These are phyloP conservation scores for Calocybe cyanea DNA, from an alignment of 768 basidiomycete genomes.

Conservation along the genomic window DNA sequence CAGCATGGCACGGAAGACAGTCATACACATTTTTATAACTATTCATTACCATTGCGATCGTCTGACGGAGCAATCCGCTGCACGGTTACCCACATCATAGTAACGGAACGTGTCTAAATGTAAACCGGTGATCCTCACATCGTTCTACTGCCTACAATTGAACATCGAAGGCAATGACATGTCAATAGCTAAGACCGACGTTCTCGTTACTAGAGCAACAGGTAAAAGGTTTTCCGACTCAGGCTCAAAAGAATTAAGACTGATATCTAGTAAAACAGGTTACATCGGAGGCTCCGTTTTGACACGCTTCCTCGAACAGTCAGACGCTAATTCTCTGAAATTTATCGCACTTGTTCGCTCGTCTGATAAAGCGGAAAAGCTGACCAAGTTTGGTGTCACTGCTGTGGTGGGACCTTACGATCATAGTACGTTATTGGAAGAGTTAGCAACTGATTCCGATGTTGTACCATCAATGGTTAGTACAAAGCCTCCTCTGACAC, in stretches of 20 bases:
- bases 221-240: not conserved
- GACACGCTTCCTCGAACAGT: conserved; percentile 32
- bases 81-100: no score
- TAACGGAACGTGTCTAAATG: no score
- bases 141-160: no score
- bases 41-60: no score
- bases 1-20: no score
- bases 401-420: conserved; percentile 40
- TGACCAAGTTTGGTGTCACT: conserved; percentile 32
- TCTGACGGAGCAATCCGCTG: no score
- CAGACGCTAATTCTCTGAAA: conserved; percentile 28
- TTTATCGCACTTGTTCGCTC: conserved; percentile 43
- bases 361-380: conserved; percentile 38
- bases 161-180: no score
- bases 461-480: conserved; percentile 9
- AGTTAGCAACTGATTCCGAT: conserved; percentile 35
- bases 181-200: not conserved
- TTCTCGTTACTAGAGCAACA: not conserved
- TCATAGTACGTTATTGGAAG: conserved; percentile 37
- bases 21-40: no score
- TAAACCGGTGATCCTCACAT: no score
- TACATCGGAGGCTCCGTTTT: conserved; percentile 48
- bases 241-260: no score
- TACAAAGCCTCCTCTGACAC: no score
- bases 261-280: conserved; percentile 20